Evolutionary conservation across 768 basidiomycete genomes (phyloP), one percentile per base, ranked within the genome.

Genomic region (Lactarius hengduanensis): DNA sequence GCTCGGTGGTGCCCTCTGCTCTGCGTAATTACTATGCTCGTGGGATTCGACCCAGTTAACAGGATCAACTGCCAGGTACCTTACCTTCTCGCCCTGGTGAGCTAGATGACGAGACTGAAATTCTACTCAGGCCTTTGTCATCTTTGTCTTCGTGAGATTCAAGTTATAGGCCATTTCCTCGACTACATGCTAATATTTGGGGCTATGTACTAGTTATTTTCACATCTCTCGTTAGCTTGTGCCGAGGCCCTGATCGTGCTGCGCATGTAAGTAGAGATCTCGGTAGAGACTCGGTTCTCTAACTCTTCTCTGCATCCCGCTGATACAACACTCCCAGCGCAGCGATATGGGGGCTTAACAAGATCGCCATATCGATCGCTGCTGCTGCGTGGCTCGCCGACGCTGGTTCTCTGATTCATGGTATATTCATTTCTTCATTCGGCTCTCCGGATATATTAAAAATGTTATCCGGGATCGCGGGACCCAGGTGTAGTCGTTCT

Each of bases 171-270:
- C 6, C 36, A 9, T 28, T 22, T n/a, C 43, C 15, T 13, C 15
- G 22, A 4, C 7, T 4, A 50, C 8, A 28, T 22, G 22, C 50
- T 6, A 53, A 50, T 20, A n/a, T 54, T 62, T 62, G 7, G 4
- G 15, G n/a, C 47, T 16, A 18, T 7, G 16, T 41, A 2, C 36
- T 36, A 68, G 67, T 4, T 30, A 47, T 57, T 65, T 53, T 40
- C 26, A 3, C 38, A 13, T 15, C 22, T 61, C 22, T 20, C 63
- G 3, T 54, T 65, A 28, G 22, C 57, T 4, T 68, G 28, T n/a
- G 59, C 67, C 15, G 57, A 59, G 36, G 57, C 43, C 4, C 59
- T 68, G n/a, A 61, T 61, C 26, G 54, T 68, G 30, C 45, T 65
- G 32, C 67, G 67, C 43, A 57, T 68, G 67, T 68, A 53, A 40